Evolutionary conservation across 305 asterid genomes (phyloP), one percentile per base, ranked within the genome.

Genomic region (Solanum hybrid): DNA sequence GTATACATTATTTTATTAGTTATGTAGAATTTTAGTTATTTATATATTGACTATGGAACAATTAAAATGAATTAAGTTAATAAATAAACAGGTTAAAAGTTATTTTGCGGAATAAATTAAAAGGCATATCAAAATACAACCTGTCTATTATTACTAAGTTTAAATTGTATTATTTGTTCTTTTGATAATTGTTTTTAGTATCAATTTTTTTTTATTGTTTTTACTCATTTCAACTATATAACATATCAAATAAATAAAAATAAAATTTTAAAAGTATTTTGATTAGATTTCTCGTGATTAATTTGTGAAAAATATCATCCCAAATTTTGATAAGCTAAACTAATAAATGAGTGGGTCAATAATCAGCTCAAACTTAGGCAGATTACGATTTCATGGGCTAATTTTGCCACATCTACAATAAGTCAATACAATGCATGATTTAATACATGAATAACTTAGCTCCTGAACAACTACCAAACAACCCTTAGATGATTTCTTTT

Each of bases 381-480:
- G 0, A 20, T 67, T n/a, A n/a, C 6, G 0, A 67, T 67, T 22
- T 67, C 0, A 67, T 67, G 0, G 0, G 29, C 3, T 67, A 67
- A 67, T 67, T n/a, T 4, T 67, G 6, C 0, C 14, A 2, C 7
- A 11, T 67, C 14, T 67, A 67, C 29, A n/a, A 67, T 67, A n/a
- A 42, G 57, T 42, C 18, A 12, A 40, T 40, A 40, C 29, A 0
- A 64, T 64, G 29, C 1, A 64, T 8, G 12, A 67, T 67, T 64
- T 67, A 67, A 67, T 67, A n/a, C 0, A 67, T 22, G 75, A 67
- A 67, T 5, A 67, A 67, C 13, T 64, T 67, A n/a, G 14, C 3
- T 67, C 14, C 14, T 67, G 2, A 67, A 5, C 29, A n/a, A 0
- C 0, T 67, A 67, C 28, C 14, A n/a, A 67, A 67, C 26, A 22